These are phyloP conservation scores for Fremontodendron californicum DNA, from an alignment of 345 rosid genomes.

Conservation along the genomic window DNA sequence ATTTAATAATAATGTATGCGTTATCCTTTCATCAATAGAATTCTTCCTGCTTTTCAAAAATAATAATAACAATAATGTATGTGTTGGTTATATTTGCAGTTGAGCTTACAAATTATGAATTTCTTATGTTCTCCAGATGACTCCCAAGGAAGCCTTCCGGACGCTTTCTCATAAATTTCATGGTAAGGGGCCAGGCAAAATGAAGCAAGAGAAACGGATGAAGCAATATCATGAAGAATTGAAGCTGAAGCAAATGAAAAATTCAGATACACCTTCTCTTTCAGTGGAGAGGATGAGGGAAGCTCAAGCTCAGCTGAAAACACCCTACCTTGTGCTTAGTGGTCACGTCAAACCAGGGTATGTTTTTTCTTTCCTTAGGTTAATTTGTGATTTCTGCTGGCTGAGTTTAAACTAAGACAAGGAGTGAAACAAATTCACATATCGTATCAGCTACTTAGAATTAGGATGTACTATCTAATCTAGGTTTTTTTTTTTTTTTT, in stretches of 20 bases:
- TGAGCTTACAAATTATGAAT: background rate
- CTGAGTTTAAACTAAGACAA: slow-evolving; percentile 12
- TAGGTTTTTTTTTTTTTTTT: background rate
- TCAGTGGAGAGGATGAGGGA: slow-evolving; percentile 96
- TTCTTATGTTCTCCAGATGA: slow-evolving; percentile 45
- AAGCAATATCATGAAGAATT: slow-evolving; percentile 87
- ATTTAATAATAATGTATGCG: too few species aligned
- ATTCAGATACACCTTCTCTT: slow-evolving; percentile 86
- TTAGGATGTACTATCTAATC: background rate
- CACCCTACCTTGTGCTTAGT: slow-evolving; percentile 94
- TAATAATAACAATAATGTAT: too few species aligned
- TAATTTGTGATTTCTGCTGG: background rate
- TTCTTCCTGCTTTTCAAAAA: too few species aligned
- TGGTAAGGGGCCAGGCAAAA: slow-evolving; percentile 97
- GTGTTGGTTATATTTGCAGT: background rate
- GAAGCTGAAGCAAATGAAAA: slow-evolving; percentile 97
- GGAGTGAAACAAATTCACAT: background rate
- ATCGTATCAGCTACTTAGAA: background rate
- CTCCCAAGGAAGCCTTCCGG: slow-evolving; percentile 93
- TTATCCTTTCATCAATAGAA: too few species aligned
- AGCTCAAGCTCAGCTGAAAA: slow-evolving; percentile 78
- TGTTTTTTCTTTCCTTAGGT: slow-evolving; percentile 14
- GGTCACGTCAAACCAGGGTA: slow-evolving; percentile 98
- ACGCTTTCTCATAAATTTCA: slow-evolving; percentile 86
- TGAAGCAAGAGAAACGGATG: slow-evolving; percentile 95